Percentiles rank a stretch among this genome's conserved stretches.
These are phyloP conservation scores for Sclerotinia spermophila DNA, from an alignment of 2,329 filamentous ascomycete species.

Conservation along the genomic window DNA sequence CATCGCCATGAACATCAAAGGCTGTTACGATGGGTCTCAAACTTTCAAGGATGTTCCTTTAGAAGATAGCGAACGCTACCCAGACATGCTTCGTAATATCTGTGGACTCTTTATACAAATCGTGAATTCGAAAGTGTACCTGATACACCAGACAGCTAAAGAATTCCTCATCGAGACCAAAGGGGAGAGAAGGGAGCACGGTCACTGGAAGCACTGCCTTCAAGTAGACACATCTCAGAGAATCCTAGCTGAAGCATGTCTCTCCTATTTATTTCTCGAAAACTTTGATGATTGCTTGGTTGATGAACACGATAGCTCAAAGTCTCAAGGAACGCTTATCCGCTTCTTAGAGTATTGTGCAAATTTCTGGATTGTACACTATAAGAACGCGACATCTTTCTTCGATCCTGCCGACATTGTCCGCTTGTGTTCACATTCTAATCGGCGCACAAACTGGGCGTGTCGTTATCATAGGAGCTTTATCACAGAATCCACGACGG, in stretches of 20 bases:
- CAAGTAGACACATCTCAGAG: not conserved
- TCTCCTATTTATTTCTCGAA: constrained; percentile 6
- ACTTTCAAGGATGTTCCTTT: accelerated
- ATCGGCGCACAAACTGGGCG: not conserved
- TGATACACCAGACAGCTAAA: constrained; percentile 21
- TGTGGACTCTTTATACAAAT: constrained; percentile 16
- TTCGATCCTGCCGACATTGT: not conserved
- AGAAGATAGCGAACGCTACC: not conserved
- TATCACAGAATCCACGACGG: no score
- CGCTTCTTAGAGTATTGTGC: not conserved
- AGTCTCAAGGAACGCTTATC: accelerated
- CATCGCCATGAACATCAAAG: not conserved
- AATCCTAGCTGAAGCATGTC: constrained; percentile 13
- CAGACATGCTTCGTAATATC: not conserved
- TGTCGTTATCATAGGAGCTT: not conserved
- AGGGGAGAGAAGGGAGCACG: not conserved
- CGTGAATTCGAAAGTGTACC: constrained; percentile 16
- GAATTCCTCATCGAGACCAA: constrained; percentile 14
- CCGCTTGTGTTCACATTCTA: not conserved
- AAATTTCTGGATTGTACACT: not conserved
- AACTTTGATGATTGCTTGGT: not conserved
- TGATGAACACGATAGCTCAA: not conserved
- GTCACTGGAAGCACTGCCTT: constrained; percentile 10
- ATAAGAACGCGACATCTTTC: not conserved
- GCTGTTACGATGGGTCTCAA: not conserved